Conservation (phyloP, 345 rosid genomes). For the Corchorus olitorius region DNA sequence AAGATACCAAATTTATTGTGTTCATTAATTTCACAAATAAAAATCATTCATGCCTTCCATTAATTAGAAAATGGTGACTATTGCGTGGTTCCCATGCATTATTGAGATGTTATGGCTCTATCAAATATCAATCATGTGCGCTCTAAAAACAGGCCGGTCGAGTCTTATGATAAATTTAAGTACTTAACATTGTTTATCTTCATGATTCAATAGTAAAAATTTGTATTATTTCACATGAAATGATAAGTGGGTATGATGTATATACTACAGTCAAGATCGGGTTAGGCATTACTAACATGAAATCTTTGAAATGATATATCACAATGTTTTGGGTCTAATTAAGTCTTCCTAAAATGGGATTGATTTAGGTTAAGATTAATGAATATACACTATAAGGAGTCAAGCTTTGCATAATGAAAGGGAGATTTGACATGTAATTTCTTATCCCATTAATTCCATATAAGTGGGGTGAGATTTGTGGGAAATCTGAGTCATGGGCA, state of each 20-base stretch:
- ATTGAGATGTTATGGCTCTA: neutral
- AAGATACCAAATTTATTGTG: no score
- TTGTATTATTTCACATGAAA: neutral
- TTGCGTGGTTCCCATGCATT: neutral
- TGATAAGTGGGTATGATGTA: no score
- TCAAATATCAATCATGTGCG: no score
- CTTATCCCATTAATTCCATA: neutral
- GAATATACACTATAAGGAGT: neutral
- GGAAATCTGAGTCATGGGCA: neutral
- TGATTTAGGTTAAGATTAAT: neutral
- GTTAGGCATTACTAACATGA: neutral
- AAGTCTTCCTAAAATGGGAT: neutral
- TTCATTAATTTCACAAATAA: no score
- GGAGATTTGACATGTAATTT: neutral
- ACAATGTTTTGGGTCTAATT: neutral
- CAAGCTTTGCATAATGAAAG: neutral
- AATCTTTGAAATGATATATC: neutral
- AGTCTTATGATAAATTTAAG: no score
- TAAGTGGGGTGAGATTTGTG: constrained; percentile 7
- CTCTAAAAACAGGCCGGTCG: no score
- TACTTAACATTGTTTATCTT: neutral
- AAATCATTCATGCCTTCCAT: neutral
- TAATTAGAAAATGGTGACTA: neutral
- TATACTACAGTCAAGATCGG: no score
- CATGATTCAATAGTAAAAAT: neutral